Evolutionary conservation across 2,329 filamentous ascomycete species (phyloP), one percentile per base, ranked within the genome.

Genomic region (Ascocoryne sarcoides): DNA sequence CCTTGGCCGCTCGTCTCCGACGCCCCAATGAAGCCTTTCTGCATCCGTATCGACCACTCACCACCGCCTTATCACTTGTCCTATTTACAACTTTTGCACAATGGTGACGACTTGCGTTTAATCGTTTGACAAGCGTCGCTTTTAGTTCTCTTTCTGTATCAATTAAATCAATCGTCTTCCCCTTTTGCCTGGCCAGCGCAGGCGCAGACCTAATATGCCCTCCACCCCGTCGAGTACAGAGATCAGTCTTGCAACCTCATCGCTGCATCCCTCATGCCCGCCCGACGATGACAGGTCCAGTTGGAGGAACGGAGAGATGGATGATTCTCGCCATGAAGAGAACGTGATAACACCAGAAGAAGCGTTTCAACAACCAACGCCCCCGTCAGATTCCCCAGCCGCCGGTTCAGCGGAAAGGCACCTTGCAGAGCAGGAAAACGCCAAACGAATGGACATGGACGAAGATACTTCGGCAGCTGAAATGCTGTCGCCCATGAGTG

Each of bases 371-470:
- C 52, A 48, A 52, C 57, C 44, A 37, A 54, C 51, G 12, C 50
- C 55, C 35, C 53, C 49, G 18, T 39, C 51, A 37, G 52, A 57
- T 32, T 49, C 48, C 30, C 55, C 46, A 41, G 39, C 37, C 32
- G n/a, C 46, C 42, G 47, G 47, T 45, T 48, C 20, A 52, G 52
- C 45, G 51, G 59, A 42, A 60, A 40, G 62, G 59, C 33, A 63
- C 60, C 43, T 54, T 54, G 32, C 56, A 53, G 32, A 59, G 40
- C 47, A 55, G 45, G 34, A 40, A 33, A 39, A 50, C 53, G 44
- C 58, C 40, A 73, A 72, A 52, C 57, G 53, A 38, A 60, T 63
- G 47, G 61, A 64, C 48, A 57, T 61, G 2, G 65, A 65, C 37
- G 62, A 67, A 38, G 61, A 63, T 16, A 49, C 45, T 15, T 38